Evolutionary conservation across 2,329 filamentous ascomycete species (phyloP).

Genomic region (Colletotrichum aenigma): DNA sequence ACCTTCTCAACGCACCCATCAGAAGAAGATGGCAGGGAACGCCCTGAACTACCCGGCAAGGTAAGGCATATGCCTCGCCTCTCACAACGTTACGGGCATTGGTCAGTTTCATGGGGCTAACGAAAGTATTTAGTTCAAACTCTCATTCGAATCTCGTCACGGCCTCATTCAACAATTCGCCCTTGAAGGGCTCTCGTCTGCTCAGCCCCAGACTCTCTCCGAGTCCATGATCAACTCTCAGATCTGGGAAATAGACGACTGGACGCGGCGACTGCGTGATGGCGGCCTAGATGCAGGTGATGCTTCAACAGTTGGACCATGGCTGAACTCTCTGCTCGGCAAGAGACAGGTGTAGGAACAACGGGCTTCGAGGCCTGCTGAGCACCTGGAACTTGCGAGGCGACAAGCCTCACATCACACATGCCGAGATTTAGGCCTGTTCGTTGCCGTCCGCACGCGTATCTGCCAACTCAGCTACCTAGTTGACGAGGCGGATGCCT

Average conservation of each 20-base stretch:
- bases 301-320: slow-evolving; percentile 6
- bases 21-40: slow-evolving; percentile 60
- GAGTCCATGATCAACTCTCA: neutral
- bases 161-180: slow-evolving; percentile 38
- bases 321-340: slow-evolving; percentile 13
- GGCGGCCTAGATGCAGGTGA: neutral
- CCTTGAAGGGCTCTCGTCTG: slow-evolving; percentile 18
- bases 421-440: neutral
- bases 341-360: neutral
- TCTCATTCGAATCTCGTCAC: slow-evolving; percentile 40
- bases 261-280: neutral
- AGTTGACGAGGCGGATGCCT: neutral
- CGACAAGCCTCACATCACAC: neutral
- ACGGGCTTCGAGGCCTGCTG: neutral
- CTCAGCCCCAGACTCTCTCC: neutral
- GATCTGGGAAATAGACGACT: slow-evolving; percentile 21
- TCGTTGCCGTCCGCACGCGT: neutral
- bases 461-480: neutral
- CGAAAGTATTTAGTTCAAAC: slow-evolving; percentile 19
- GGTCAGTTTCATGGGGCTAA: neutral
- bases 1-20: slow-evolving; percentile 68
- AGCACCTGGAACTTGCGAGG: neutral
- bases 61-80: slow-evolving; percentile 34
- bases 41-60: slow-evolving; percentile 52
- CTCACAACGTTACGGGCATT: neutral